Conservation (phyloP, 352 stramenopile species). For the Globisporangium megalacanthum region DNA sequence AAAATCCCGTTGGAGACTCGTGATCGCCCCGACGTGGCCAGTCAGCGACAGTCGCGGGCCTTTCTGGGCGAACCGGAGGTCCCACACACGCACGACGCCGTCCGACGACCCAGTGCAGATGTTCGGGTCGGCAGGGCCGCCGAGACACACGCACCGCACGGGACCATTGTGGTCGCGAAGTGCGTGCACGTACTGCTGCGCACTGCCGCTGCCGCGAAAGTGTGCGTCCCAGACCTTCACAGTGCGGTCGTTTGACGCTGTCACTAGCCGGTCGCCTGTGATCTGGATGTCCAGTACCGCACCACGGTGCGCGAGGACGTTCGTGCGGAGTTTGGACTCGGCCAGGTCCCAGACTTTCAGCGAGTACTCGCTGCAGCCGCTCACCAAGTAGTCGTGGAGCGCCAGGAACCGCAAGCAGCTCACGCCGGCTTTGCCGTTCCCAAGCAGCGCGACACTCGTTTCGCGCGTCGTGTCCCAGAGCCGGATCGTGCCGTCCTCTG, state of each 20-base stretch:
- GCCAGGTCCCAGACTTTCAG: slow-evolving; percentile 74
- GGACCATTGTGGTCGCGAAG: slow-evolving; percentile 59
- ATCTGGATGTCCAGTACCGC: slow-evolving; percentile 62
- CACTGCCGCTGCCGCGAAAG: slow-evolving; percentile 36
- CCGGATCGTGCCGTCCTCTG: slow-evolving; percentile 59
- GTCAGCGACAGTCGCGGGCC: slow-evolving; percentile 53
- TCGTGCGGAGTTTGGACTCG: slow-evolving; percentile 43
- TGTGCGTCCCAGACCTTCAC: slow-evolving; percentile 77
- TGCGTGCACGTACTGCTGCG: slow-evolving; percentile 37
- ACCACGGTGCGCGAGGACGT: slow-evolving; percentile 48
- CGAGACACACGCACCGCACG: slow-evolving; percentile 62
- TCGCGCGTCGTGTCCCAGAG: slow-evolving; percentile 74
- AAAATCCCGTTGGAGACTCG: slow-evolving; percentile 72
- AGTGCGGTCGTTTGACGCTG: slow-evolving; percentile 63
- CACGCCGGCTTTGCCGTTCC: slow-evolving; percentile 33
- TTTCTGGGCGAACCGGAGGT: slow-evolving; percentile 68
- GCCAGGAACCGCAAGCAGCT: slow-evolving; percentile 60
- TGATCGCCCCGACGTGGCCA: slow-evolving; percentile 48
- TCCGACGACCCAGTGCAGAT: slow-evolving; percentile 73
- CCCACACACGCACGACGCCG: slow-evolving; percentile 75
- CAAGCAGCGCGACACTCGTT: slow-evolving; percentile 42
- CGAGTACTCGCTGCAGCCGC: slow-evolving; percentile 41
- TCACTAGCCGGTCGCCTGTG: slow-evolving; percentile 66
- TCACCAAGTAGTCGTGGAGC: slow-evolving; percentile 53
- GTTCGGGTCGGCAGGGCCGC: slow-evolving; percentile 67